Conservation (phyloP, 2,329 filamentous ascomycete species). For the Fusarium ramigenum region DNA sequence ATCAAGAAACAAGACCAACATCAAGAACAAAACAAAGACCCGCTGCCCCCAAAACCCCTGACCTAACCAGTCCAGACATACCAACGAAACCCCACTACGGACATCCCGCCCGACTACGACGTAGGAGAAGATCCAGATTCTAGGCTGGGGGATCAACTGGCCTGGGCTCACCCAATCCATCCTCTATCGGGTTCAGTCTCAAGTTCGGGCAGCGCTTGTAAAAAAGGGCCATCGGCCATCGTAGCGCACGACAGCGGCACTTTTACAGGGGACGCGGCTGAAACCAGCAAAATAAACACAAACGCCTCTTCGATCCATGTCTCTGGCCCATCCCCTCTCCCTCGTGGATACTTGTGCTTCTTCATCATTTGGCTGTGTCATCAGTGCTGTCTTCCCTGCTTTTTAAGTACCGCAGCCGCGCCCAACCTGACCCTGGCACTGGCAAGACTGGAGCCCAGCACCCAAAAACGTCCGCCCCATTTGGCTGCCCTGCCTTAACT, state of each 20-base stretch:
- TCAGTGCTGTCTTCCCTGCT: constrained; percentile 19
- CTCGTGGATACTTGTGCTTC: constrained; percentile 22
- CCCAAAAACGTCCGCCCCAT: constrained; percentile 30
- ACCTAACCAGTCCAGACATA: constrained; percentile 26
- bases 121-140: constrained; percentile 16
- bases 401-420: constrained; percentile 30
- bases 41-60: constrained; percentile 31
- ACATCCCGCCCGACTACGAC: constrained; percentile 34
- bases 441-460: constrained; percentile 2
- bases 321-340: neutral
- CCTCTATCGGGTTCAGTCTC: neutral
- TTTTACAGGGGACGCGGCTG: constrained; percentile 28
- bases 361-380: constrained; percentile 14
- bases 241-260: constrained; percentile 13
- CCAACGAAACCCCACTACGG: constrained; percentile 32
- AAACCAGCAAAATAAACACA: constrained; percentile 34
- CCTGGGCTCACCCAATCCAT: constrained; percentile 9
- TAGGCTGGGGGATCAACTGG: constrained; percentile 29
- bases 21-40: constrained; percentile 14
- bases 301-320: constrained; percentile 12
- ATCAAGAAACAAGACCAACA: neutral
- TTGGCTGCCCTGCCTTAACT: constrained; percentile 26
- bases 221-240: constrained; percentile 1
- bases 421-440: constrained; percentile 20
- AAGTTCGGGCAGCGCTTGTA: constrained; percentile 1